Percentiles rank a stretch among this genome's conserved stretches.
Evolutionary conservation across 2,329 filamentous ascomycete genomes (phyloP).

Genomic region (Calonectria honghensis): DNA sequence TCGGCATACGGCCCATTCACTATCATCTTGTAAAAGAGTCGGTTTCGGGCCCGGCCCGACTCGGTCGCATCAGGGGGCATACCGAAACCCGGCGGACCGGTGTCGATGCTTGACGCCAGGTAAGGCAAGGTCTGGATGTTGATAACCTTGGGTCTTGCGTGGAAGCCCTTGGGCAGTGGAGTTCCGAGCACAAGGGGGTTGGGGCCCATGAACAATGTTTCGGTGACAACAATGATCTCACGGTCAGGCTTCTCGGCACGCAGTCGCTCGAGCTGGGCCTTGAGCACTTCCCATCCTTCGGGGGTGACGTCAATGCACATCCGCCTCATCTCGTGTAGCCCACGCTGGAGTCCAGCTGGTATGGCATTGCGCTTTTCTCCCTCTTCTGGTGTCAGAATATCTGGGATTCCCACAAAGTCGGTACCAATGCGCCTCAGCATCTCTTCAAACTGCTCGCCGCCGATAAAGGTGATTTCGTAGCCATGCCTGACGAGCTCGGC

Average conservation of each 20-base stretch:
- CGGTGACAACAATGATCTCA: too few relatives aligned
- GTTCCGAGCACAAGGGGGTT: too few relatives aligned
- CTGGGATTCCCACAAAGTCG: constrained; percentile 55
- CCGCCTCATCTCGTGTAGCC: too few relatives aligned
- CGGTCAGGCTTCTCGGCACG: too few relatives aligned
- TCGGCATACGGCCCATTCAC: constrained; percentile 49
- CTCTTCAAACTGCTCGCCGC: constrained; percentile 59
- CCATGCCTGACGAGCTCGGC: constrained; percentile 61
- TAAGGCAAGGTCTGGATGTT: constrained; percentile 63
- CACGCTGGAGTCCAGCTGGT: too few relatives aligned
- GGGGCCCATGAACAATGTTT: too few relatives aligned
- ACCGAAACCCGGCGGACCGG: constrained; percentile 62
- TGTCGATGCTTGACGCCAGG: constrained; percentile 60
- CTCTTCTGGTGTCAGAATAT: constrained; percentile 40
- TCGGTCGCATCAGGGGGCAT: constrained; percentile 62
- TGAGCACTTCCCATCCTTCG: too few relatives aligned
- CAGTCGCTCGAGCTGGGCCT: too few relatives aligned
- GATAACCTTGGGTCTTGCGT: constrained; percentile 59
- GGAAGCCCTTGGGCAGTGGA: too few relatives aligned
- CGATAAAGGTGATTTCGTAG: constrained; percentile 65
- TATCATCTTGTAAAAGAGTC: constrained; percentile 52
- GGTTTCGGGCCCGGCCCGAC: constrained; percentile 61
- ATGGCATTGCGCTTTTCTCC: constrained; percentile 32
- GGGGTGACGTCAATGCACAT: too few relatives aligned
- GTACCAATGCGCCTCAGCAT: constrained; percentile 62